A percentile compares a stretch with the other conserved stretches of the same genome.
Evolutionary conservation across 148 eudicot genomes (phyloP).

Genomic region (Vaccinium darrowii): DNA sequence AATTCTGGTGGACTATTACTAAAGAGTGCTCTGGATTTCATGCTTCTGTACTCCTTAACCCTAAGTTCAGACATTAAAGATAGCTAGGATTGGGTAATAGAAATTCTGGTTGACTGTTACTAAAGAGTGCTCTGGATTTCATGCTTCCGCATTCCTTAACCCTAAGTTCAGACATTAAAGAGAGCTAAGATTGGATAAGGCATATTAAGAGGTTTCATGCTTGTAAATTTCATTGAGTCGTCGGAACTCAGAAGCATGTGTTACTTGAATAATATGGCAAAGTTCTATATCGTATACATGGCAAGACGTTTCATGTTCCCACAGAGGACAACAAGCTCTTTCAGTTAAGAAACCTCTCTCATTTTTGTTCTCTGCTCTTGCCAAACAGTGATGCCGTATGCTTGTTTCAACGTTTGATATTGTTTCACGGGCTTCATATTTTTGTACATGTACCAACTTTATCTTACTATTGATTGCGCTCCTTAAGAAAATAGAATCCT

Average conservation of each 20-base stretch:
- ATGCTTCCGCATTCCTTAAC: not conserved
- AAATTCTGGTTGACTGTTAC: not conserved
- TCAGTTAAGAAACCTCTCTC: not conserved
- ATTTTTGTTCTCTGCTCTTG: not conserved
- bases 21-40: not conserved
- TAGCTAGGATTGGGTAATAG: constrained; percentile 5
- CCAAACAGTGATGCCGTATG: not conserved
- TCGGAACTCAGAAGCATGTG: not conserved
- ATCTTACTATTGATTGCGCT: not conserved
- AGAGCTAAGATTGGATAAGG: not conserved
- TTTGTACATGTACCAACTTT: not conserved
- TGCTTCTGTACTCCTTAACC: not conserved
- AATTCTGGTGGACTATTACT: not conserved
- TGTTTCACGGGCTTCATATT: not conserved
- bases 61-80: not conserved
- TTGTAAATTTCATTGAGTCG: not conserved
- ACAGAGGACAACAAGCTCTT: not conserved
- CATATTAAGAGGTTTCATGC: not conserved
- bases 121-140: not conserved
- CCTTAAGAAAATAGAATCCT: not conserved
- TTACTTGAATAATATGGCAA: not conserved
- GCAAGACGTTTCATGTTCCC: not conserved
- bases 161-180: not conserved
- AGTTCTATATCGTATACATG: not conserved
- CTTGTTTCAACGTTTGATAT: not conserved